phyloP scores from a whole-genome alignment of 331 rosid genomes.

The Quercus phellos region DNA sequence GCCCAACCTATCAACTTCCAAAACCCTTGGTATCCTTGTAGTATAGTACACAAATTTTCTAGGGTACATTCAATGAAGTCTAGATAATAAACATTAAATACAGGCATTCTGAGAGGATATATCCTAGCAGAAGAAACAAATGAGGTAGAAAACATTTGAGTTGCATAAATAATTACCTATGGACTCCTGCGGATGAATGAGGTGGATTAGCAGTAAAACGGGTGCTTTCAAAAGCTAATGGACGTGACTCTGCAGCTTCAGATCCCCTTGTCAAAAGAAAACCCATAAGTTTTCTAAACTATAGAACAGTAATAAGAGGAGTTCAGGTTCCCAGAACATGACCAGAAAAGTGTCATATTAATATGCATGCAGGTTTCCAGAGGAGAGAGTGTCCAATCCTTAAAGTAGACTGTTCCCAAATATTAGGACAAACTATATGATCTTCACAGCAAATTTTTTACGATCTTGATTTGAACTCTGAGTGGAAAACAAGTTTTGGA shows the following conservation, averaged over 20 bases:
- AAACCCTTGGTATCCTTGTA: neutral
- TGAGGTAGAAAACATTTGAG: neutral
- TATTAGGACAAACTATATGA: neutral
- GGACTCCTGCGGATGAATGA: neutral
- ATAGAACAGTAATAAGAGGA: neutral
- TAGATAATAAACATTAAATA: neutral
- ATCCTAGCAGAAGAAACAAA: neutral
- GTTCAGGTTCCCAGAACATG: neutral
- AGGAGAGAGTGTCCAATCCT: neutral
- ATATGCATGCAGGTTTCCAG: neutral
- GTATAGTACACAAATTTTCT: no score
- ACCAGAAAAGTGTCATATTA: neutral
- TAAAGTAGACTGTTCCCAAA: neutral
- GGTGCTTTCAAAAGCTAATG: constrained; percentile 4
- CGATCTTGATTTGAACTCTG: no score
- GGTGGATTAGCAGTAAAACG: constrained; percentile 12
- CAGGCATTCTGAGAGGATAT: neutral
- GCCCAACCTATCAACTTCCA: neutral
- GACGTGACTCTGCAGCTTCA: constrained; percentile 5
- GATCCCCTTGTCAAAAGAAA: constrained; percentile 10
- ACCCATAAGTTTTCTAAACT: neutral
- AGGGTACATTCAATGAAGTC: neutral
- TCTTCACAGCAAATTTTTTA: neutral
- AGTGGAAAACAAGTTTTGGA: no score
- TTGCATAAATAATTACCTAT: neutral